phyloP scores from a whole-genome alignment of 805 yeast species.

The Candida caryicola region DNA sequence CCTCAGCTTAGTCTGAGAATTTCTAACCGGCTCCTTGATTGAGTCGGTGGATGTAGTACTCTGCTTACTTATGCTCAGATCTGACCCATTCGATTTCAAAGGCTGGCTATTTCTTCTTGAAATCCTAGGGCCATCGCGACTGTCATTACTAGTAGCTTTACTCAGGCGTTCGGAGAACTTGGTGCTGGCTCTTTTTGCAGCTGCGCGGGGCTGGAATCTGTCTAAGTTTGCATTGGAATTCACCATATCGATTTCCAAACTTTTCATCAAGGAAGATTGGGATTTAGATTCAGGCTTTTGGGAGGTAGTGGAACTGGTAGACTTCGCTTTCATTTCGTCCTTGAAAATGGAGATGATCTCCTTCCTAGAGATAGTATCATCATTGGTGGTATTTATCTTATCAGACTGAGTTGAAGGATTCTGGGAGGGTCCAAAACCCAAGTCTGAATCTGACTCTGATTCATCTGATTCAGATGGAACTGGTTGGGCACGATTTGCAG shows the following conservation, averaged over 20 bases:
- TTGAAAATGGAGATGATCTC: slow-evolving; percentile 23
- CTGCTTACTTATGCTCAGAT: too few relatives aligned
- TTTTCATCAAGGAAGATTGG: slow-evolving; percentile 8
- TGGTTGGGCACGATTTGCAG: too few relatives aligned
- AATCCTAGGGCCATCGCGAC: too few relatives aligned
- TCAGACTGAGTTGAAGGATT: not conserved
- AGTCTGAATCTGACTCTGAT: not conserved
- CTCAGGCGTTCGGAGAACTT: slow-evolving; percentile 2
- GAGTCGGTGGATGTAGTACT: too few relatives aligned
- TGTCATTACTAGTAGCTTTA: not conserved
- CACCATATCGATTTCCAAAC: slow-evolving; percentile 23
- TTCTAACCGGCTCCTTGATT: too few relatives aligned
- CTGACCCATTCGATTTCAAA: too few relatives aligned
- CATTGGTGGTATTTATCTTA: too few relatives aligned
- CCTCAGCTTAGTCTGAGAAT: too few relatives aligned
- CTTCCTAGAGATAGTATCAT: slow-evolving; percentile 14
- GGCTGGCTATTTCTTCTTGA: too few relatives aligned
- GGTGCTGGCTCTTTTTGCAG: slow-evolving; percentile 9
- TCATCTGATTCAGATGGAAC: too few relatives aligned
- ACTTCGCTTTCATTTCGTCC: slow-evolving; percentile 14
- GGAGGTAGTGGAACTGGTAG: not conserved
- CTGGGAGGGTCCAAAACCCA: not conserved
- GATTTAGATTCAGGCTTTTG: not conserved
- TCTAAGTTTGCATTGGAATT: slow-evolving; percentile 12
- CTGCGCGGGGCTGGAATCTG: slow-evolving; percentile 5